Evolutionary conservation across 352 stramenopile genomes (phyloP).

Genomic region (Globisporangium heterothallicum): DNA sequence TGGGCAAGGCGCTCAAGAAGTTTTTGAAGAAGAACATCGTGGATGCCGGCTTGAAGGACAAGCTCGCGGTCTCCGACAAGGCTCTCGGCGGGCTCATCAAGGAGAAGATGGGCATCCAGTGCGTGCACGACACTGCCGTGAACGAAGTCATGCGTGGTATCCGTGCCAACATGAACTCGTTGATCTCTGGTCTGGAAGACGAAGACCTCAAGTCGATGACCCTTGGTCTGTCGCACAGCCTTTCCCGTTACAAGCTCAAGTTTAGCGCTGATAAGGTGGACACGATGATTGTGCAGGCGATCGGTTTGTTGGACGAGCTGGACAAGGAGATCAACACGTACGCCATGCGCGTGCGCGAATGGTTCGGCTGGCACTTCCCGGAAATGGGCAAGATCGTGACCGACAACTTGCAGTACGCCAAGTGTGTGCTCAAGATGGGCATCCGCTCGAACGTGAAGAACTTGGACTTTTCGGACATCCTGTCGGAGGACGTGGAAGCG

Average conservation of each 20-base stretch:
- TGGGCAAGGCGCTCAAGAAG: conserved; percentile 97
- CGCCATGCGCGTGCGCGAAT: conserved; percentile 99
- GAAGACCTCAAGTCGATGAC: conserved; percentile 96
- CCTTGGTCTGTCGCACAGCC: conserved; percentile 97
- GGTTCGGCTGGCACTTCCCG: conserved; percentile 97
- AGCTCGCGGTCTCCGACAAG: conserved; percentile 97
- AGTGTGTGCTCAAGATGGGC: conserved; percentile 95
- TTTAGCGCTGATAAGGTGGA: conserved; percentile 99
- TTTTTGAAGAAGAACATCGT: conserved; percentile 99
- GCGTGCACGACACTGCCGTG: conserved; percentile 89
- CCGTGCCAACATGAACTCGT: conserved; percentile 92
- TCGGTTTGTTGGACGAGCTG: conserved; percentile 98
- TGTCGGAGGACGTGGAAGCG: conserved; percentile 89
- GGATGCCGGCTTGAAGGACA: conserved; percentile 89
- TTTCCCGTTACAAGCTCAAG: conserved; percentile 99
- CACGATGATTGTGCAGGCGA: conserved; percentile 99
- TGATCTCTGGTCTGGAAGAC: conserved; percentile 90
- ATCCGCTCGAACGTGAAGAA: conserved; percentile 90
- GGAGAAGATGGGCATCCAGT: conserved; percentile 95
- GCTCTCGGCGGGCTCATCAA: conserved; percentile 96
- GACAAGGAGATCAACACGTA: conserved; percentile 99
- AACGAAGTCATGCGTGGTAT: conserved; percentile 97
- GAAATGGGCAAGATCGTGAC: conserved; percentile 98
- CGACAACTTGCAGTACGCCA: conserved; percentile 99
- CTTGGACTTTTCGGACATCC: conserved; percentile 89